Conservation (phyloP, 2,329 filamentous ascomycete species). For the Verticillium longisporum region DNA sequence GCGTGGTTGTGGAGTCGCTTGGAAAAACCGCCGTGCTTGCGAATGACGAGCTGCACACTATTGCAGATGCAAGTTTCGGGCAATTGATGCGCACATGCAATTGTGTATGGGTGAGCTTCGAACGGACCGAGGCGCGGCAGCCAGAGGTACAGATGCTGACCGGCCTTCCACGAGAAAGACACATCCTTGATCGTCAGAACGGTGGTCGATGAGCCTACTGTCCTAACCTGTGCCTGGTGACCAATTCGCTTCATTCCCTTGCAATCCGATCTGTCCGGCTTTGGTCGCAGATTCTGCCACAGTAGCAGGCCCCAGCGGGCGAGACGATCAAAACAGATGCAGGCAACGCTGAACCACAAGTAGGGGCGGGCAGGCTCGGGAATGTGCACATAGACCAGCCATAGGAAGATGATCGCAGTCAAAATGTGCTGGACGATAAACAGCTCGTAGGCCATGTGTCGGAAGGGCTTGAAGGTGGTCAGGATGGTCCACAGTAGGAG, state of each 20-base stretch:
- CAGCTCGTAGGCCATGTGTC: constrained; percentile 19
- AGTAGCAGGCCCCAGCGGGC: constrained; percentile 40
- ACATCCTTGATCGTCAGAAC: constrained; percentile 53
- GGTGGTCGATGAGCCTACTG: constrained; percentile 44
- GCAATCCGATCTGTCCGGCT: constrained; percentile 32
- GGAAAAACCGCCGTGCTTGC: constrained; percentile 51
- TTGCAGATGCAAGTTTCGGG: constrained; percentile 47
- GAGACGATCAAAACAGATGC: constrained; percentile 55
- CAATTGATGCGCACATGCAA: constrained; percentile 45
- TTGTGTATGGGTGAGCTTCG: constrained; percentile 55
- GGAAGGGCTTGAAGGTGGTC: constrained; percentile 15
- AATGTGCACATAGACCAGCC: constrained; percentile 56
- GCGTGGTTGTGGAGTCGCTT: constrained; percentile 35
- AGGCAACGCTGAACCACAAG: constrained; percentile 59
- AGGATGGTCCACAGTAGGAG: constrained; percentile 17
- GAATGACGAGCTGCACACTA: constrained; percentile 51
- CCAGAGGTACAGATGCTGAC: constrained; percentile 20
- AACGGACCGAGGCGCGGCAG: constrained; percentile 36
- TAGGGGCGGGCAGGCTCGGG: constrained; percentile 52
- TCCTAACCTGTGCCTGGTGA: constrained; percentile 41
- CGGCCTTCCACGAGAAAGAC: constrained; percentile 35
- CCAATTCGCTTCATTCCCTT: constrained; percentile 42
- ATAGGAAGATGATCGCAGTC: constrained; percentile 39
- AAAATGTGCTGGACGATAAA: constrained; percentile 20
- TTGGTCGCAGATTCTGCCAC: constrained; percentile 45